A percentile compares a stretch with the other conserved stretches of the same genome.
Evolutionary conservation across 148 eudicot species (phyloP).

Genomic region (Rhododendron simsii): DNA sequence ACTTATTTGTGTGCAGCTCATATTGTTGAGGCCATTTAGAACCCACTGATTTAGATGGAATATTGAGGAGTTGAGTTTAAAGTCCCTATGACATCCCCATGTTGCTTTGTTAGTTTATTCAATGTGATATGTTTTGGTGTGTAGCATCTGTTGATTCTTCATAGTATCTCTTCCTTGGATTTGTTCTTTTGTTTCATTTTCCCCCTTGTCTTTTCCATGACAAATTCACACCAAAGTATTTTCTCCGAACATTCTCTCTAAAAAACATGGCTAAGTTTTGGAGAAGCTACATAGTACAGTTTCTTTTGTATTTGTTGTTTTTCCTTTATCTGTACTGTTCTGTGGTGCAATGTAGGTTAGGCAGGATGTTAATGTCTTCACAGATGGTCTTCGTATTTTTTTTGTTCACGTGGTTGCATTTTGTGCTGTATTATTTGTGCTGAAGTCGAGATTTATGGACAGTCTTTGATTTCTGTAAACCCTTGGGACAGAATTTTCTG

Average conservation of each 20-base stretch:
- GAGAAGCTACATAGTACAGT: not conserved
- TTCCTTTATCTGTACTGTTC: not conserved
- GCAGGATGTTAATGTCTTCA: not conserved
- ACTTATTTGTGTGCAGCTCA: not conserved
- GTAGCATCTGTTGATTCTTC: not conserved
- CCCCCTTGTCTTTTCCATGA: not conserved
- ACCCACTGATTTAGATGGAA: not conserved
- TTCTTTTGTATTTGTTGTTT: not conserved
- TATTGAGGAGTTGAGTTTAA: not conserved
- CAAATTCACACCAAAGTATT: not conserved
- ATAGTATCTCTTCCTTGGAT: not conserved
- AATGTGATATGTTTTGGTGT: not conserved
- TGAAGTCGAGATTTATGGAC: not conserved
- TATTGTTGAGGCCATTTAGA: not conserved
- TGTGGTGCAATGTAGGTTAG: not conserved
- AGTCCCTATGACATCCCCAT: not conserved
- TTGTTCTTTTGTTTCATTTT: not conserved
- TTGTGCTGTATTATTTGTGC: not conserved
- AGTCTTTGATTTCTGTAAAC: not conserved
- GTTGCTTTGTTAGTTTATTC: not conserved
- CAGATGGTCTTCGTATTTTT: not conserved
- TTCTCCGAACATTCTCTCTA: not conserved
- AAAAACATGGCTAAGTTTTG: not conserved
- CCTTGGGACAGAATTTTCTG: conserved; percentile 1
- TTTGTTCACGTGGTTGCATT: not conserved